phyloP scores from a whole-genome alignment of 306 rosid species.

The Prosopis cineraria region DNA sequence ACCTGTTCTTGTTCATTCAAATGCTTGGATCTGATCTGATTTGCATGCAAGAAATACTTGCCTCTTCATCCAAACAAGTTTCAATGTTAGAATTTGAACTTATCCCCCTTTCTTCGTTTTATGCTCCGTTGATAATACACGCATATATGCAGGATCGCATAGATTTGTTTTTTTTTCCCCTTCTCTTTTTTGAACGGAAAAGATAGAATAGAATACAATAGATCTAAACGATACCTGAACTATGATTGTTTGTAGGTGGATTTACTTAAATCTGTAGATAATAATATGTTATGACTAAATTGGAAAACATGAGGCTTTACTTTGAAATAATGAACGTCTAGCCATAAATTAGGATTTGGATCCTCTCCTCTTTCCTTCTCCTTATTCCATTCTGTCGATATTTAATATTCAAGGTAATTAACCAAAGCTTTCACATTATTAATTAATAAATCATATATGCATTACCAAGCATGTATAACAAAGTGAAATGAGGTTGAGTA shows the following conservation, averaged over 20 bases:
- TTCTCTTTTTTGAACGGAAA: too few relatives aligned
- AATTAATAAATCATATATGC: too few relatives aligned
- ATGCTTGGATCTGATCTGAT: not conserved
- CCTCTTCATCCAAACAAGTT: not conserved
- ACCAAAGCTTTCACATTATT: not conserved
- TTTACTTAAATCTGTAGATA: not conserved
- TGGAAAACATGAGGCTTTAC: not conserved
- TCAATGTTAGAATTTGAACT: not conserved
- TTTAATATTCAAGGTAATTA: too few relatives aligned
- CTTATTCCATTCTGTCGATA: too few relatives aligned
- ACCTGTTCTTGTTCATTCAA: not conserved
- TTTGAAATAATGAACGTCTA: not conserved
- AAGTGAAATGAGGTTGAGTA: not conserved
- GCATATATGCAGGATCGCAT: too few relatives aligned
- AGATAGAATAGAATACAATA: too few relatives aligned
- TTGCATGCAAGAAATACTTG: conserved; percentile 3
- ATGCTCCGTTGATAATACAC: not conserved
- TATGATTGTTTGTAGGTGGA: not conserved
- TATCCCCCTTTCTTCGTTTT: not conserved
- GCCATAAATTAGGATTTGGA: too few relatives aligned
- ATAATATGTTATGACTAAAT: not conserved
- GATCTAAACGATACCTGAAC: not conserved
- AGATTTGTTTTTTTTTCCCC: too few relatives aligned
- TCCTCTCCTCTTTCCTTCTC: too few relatives aligned
- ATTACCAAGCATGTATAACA: not conserved